Evolutionary conservation across 2,329 filamentous ascomycete genomes (phyloP), one percentile per base, ranked within the genome.

Genomic region (Ophiostoma ulmi): DNA sequence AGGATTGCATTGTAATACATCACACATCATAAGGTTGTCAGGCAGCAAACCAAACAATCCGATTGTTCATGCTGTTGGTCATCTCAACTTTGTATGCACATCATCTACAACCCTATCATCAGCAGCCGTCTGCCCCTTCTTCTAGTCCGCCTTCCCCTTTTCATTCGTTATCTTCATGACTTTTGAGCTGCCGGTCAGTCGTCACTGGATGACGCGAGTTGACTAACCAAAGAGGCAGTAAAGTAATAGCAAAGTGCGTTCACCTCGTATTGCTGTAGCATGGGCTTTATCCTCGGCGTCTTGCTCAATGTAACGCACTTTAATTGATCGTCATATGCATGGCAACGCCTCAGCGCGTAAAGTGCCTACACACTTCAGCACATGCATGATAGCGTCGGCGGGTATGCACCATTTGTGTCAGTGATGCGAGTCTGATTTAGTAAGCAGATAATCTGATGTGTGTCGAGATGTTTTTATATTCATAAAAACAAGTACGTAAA

Each of bases 321-420:
- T 58, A 5, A n/a, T 26, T 26, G 52, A 22, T 58, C 8, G 4
- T 14, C 63, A 31, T 44, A 61, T 36, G 38, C 69, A 66, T 55
- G 35, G 36, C 63, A 36, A 58, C 36, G 67, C 61, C 64, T 41
- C 64, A 31, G 63, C 63, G 63, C 63, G 22, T 66, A 66, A 39
- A 22, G 38, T 66, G 64, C 14, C 20, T 36, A 22, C 5, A 41
- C 6, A 44, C n/a, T 20, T 66, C 35, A 41, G 44, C 70, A 68
- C 35, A 61, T 41, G 58, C 41, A 52, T 10, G n/a, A 14, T 73
- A 70, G 70, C 68, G 70, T 22, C 69, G 70, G 72, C 72, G 72
- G 72, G 69, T 73, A 72, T 72, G 70, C 67, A 64, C 61, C 26
- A 31, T 31, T 2, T 31, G 31, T 31, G 31, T 63, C 36, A 8